phyloP scores from a whole-genome alignment of 352 stramenopile species.

The Phytophthora syringae region DNA sequence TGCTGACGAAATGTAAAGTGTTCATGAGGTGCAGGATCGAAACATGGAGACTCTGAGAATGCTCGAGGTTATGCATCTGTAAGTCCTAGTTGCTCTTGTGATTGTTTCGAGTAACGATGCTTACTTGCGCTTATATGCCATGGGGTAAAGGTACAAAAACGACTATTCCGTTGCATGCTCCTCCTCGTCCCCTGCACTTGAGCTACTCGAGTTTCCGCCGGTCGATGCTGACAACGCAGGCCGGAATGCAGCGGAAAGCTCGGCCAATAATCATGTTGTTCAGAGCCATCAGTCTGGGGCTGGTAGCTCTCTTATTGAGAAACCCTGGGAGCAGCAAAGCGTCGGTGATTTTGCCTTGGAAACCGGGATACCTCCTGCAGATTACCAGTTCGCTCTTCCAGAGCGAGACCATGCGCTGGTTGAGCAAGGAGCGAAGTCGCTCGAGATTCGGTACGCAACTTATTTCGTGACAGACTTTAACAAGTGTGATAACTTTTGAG shows the following conservation, averaged over 20 bases:
- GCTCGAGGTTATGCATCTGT: slow-evolving; percentile 69
- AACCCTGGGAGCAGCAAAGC: slow-evolving; percentile 26
- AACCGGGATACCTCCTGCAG: slow-evolving; percentile 33
- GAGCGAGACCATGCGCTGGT: slow-evolving; percentile 50
- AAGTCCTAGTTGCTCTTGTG: slow-evolving; percentile 13
- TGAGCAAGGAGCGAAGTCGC: slow-evolving; percentile 55
- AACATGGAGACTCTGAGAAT: slow-evolving; percentile 70
- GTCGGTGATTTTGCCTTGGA: slow-evolving; percentile 13
- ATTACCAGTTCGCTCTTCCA: slow-evolving; percentile 67
- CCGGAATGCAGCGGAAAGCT: background rate
- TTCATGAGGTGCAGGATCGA: slow-evolving; percentile 51
- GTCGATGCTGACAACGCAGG: background rate
- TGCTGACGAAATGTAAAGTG: slow-evolving; percentile 26
- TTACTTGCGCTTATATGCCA: slow-evolving; percentile 3
- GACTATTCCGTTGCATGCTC: slow-evolving; percentile 15
- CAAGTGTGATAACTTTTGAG: background rate
- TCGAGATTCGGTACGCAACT: slow-evolving; percentile 65
- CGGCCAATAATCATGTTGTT: background rate
- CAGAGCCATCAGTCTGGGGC: background rate
- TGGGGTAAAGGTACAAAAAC: slow-evolving; percentile 26
- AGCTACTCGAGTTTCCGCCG: slow-evolving; percentile 34
- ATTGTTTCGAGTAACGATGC: background rate
- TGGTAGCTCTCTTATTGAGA: slow-evolving; percentile 27
- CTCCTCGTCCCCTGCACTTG: slow-evolving; percentile 13
- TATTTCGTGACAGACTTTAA: background rate